phyloP scores from a whole-genome alignment of 768 basidiomycete species.

The Leccinum pellstonianum region DNA sequence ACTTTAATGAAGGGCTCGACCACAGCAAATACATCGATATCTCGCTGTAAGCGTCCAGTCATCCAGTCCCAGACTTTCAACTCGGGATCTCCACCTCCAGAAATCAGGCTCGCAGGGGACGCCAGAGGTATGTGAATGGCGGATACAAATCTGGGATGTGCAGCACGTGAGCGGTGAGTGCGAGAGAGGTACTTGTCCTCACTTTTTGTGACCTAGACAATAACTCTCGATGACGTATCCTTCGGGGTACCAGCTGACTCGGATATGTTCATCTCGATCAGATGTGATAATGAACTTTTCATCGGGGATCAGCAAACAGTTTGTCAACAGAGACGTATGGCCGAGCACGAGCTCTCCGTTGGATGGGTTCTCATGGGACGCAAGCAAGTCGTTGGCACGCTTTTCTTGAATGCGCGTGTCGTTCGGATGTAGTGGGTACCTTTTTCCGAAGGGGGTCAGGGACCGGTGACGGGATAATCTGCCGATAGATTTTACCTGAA shows the following conservation, averaged over 20 bases:
- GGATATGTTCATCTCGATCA: slow-evolving; percentile 94
- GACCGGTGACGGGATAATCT: neutral
- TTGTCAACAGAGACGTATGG: slow-evolving; percentile 83
- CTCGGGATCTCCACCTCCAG: slow-evolving; percentile 83
- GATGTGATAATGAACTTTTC: slow-evolving; percentile 80
- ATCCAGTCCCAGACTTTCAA: slow-evolving; percentile 83
- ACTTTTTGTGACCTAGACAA: slow-evolving; percentile 85
- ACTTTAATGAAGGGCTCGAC: slow-evolving; percentile 48
- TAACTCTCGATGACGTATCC: slow-evolving; percentile 85
- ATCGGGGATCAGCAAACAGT: slow-evolving; percentile 64
- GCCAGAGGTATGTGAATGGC: slow-evolving; percentile 67
- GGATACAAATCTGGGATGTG: slow-evolving; percentile 67
- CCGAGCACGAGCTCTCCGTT: slow-evolving; percentile 74
- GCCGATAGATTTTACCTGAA: slow-evolving; percentile 55
- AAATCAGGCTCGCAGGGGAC: slow-evolving; percentile 55
- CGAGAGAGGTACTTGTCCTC: slow-evolving; percentile 22
- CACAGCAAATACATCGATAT: slow-evolving; percentile 49
- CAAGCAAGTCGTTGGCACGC: slow-evolving; percentile 34
- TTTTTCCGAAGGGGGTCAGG: slow-evolving; percentile 25
- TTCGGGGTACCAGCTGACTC: slow-evolving; percentile 86
- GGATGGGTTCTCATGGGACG: slow-evolving; percentile 69
- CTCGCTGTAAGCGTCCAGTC: slow-evolving; percentile 50
- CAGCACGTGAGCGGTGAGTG: slow-evolving; percentile 1
- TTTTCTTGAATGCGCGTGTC: slow-evolving; percentile 22
- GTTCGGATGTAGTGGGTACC: slow-evolving; percentile 56